These are phyloP conservation scores for Kuraishia ogatae DNA, from an alignment of 805 yeast genomes.

Conservation along the genomic window DNA sequence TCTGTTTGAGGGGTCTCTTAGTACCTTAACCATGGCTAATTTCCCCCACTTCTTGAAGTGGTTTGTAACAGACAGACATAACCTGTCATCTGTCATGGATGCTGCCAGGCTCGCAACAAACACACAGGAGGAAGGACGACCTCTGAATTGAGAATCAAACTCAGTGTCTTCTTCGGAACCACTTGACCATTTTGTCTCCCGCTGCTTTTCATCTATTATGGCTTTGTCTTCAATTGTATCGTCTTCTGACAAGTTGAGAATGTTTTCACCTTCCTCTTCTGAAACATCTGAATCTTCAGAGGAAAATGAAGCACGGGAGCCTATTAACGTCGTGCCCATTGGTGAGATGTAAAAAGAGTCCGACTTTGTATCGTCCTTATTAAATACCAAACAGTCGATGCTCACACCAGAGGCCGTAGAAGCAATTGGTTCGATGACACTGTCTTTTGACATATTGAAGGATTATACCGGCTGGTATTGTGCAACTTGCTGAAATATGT, in stretches of 20 bases:
- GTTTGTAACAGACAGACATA: conserved; percentile 57
- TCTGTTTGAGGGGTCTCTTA: conserved; percentile 71
- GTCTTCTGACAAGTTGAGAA: background rate
- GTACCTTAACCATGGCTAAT: conserved; percentile 66
- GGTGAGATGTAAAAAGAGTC: background rate
- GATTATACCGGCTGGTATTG: background rate
- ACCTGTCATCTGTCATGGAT: conserved; percentile 55
- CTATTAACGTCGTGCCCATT: background rate
- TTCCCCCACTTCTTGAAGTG: conserved; percentile 70
- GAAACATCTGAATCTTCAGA: background rate
- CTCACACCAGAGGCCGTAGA: background rate
- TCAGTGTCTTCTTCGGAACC: background rate
- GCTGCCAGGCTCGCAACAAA: conserved; percentile 84
- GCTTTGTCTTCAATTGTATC: background rate
- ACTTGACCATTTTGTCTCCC: background rate
- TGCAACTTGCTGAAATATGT: background rate
- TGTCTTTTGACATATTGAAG: background rate
- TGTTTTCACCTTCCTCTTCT: background rate
- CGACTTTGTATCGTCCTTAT: background rate
- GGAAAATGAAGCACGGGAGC: background rate
- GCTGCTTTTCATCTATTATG: background rate
- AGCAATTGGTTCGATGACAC: background rate
- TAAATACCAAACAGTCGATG: background rate
- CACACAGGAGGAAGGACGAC: conserved; percentile 78
- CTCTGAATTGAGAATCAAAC: conserved; percentile 17